Percentiles rank a stretch among this genome's conserved stretches.
Evolutionary conservation across 75 land plant genomes (phyloP).

Genomic region (Cunninghamia lanceolata): DNA sequence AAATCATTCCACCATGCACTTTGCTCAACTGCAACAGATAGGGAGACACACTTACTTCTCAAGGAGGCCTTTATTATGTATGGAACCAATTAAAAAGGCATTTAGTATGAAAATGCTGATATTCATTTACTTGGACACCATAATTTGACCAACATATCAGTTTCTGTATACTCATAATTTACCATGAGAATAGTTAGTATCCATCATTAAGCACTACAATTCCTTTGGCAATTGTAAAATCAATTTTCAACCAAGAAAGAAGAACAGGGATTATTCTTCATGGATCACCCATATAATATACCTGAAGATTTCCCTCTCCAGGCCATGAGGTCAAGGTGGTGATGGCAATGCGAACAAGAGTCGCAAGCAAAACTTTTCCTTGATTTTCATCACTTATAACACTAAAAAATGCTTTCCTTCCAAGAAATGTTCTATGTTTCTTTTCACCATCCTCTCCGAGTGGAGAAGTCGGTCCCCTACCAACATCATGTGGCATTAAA

Average conservation of each 20-base stretch:
- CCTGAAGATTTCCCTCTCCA: constrained; percentile 87
- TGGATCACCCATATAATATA: constrained; percentile 18
- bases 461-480: constrained; percentile 29
- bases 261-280: neutral
- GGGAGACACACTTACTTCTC: neutral
- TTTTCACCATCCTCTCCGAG: constrained; percentile 33
- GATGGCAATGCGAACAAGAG: constrained; percentile 63
- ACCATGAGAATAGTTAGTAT: neutral
- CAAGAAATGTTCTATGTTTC: constrained; percentile 16
- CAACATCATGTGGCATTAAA: constrained; percentile 66
- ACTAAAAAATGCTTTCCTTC: constrained; percentile 37
- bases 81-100: neutral
- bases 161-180: neutral
- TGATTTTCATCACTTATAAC: constrained; percentile 78
- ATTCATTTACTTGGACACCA: neutral
- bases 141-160: neutral
- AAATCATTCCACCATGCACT: neutral
- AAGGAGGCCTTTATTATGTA: neutral
- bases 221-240: neutral
- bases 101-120: neutral
- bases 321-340: constrained; percentile 68
- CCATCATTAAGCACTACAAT: neutral
- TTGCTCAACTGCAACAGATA: neutral
- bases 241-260: neutral
- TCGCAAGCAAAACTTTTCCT: constrained; percentile 65